These are phyloP conservation scores for Kodamaea sagamina DNA, from an alignment of 805 yeast species.

Conservation along the genomic window DNA sequence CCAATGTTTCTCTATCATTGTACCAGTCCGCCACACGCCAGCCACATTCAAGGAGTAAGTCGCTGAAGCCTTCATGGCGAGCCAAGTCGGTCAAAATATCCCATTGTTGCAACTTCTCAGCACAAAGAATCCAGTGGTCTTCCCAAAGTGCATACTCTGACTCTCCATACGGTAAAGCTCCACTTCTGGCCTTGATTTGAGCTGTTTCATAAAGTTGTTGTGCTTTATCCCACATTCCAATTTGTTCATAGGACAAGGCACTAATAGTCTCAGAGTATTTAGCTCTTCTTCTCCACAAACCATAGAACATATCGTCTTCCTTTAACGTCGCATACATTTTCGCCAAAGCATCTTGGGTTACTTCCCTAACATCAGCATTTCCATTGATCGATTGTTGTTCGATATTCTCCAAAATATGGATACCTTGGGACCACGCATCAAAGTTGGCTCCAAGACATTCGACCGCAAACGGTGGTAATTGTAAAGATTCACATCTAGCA, in stretches of 20 bases:
- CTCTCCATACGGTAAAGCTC: constrained; percentile 92
- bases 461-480: constrained; percentile 90
- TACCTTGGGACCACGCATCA: constrained; percentile 88
- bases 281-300: constrained; percentile 95
- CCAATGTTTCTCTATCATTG: constrained; percentile 90
- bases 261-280: constrained; percentile 91
- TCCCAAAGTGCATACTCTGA: constrained; percentile 97
- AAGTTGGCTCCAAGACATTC: constrained; percentile 86
- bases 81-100: constrained; percentile 94
- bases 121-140: constrained; percentile 97
- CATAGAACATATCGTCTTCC: constrained; percentile 96
- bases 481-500: constrained; percentile 69
- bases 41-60: constrained; percentile 93
- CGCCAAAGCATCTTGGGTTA: constrained; percentile 85
- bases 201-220: constrained; percentile 93
- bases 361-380: constrained; percentile 74
- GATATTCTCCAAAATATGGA: constrained; percentile 78
- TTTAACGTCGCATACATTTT: constrained; percentile 86
- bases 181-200: constrained; percentile 93
- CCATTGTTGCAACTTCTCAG: constrained; percentile 98
- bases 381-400: constrained; percentile 58
- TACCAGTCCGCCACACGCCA: constrained; percentile 99
- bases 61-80: constrained; percentile 97
- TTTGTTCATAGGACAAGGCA: constrained; percentile 91
- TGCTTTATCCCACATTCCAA: constrained; percentile 94